Evolutionary conservation across 345 rosid genomes (phyloP).

Genomic region (Lenwebbia sp.): DNA sequence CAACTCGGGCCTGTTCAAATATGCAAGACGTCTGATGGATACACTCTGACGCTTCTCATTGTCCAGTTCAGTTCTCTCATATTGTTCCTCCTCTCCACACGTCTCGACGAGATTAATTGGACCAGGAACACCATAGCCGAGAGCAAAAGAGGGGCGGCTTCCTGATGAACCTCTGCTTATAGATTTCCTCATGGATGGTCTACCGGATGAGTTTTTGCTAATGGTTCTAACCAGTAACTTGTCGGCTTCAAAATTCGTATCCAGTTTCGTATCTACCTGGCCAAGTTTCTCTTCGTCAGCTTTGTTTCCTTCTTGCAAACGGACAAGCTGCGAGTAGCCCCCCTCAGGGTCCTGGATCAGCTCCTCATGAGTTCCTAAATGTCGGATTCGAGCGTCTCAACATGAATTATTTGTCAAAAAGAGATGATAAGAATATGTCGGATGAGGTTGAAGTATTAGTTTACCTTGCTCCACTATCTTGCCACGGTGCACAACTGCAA

Average conservation of each 20-base stretch:
- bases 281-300: conserved; percentile 12
- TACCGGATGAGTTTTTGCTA: conserved; percentile 5
- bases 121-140: conserved; percentile 18
- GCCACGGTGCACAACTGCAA: conserved; percentile 69
- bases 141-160: conserved; percentile 32
- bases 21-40: conserved; percentile 45
- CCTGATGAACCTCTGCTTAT: conserved; percentile 31
- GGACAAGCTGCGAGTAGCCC: conserved; percentile 63
- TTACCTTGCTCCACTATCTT: conserved; percentile 78
- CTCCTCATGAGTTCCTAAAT: conserved; percentile 8
- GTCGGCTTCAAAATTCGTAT: background rate
- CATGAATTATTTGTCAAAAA: background rate
- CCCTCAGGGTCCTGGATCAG: conserved; percentile 58
- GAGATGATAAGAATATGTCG: background rate
- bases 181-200: conserved; percentile 18
- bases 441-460: background rate
- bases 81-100: background rate
- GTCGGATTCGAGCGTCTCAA: background rate
- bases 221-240: conserved; percentile 6
- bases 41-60: conserved; percentile 29
- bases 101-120: conserved; percentile 9
- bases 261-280: background rate
- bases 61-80: background rate
- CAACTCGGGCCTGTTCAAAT: conserved; percentile 63
- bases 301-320: conserved; percentile 55